Evolutionary conservation across 225 moss, liverwort and hornwort genomes (phyloP).

Genomic region (Ulota crispa): DNA sequence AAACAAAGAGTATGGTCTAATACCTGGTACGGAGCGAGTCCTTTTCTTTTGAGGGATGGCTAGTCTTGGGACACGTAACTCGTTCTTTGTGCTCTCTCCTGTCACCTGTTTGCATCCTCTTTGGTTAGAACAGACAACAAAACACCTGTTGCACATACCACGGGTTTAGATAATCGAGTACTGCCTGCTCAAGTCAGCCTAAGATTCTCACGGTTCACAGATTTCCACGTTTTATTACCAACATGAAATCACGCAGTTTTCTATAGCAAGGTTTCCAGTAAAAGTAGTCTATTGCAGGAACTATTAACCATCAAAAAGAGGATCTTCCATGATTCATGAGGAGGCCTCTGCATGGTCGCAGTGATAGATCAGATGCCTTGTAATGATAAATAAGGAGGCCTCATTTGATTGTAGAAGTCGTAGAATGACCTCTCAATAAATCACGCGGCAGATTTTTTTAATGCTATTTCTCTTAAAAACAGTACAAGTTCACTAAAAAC

Average conservation of each 20-base stretch:
- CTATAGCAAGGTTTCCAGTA: neutral
- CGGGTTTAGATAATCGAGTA: neutral
- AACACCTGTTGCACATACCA: neutral
- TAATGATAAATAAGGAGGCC: no score
- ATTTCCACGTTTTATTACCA: neutral
- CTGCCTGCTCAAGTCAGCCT: neutral
- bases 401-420: no score
- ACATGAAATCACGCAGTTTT: neutral
- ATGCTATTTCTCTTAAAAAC: neutral
- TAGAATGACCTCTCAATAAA: neutral
- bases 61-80: conserved; percentile 29
- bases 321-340: neutral
- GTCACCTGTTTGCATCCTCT: conserved; percentile 20
- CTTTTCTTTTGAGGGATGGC: conserved; percentile 43
- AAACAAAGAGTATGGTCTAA: neutral
- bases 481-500: neutral
- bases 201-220: neutral
- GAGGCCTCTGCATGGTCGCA: neutral
- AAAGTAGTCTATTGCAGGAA: neutral
- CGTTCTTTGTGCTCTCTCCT: neutral
- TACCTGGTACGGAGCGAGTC: conserved; percentile 46
- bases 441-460: accelerated
- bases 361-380: no score
- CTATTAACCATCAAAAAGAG: neutral
- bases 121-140: neutral